Percentiles rank a stretch among this genome's conserved stretches.
These are phyloP conservation scores for Trichosporon sp. DNA, from an alignment of 1,284 basidiomycete genomes.

Conservation along the genomic window DNA sequence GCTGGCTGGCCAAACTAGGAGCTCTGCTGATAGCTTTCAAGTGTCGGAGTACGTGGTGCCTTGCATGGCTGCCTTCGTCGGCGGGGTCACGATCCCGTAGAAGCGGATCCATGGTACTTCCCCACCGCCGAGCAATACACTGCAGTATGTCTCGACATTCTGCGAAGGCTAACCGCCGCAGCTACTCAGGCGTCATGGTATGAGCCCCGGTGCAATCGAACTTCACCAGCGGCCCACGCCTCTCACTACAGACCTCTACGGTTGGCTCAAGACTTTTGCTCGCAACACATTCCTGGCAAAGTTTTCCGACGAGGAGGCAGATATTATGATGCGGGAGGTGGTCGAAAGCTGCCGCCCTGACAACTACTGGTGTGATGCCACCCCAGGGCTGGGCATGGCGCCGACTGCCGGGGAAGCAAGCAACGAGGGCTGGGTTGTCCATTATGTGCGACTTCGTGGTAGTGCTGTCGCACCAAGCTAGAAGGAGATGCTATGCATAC, in stretches of 20 bases:
- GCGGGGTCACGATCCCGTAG: conserved; percentile 57
- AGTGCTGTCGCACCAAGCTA: background rate
- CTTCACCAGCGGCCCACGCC: conserved; percentile 66
- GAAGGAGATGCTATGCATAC: background rate
- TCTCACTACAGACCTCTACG: conserved; percentile 57
- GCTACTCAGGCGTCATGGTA: conserved; percentile 57
- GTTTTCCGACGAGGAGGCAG: conserved; percentile 55
- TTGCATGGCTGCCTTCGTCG: conserved; percentile 56
- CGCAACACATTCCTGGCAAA: conserved; percentile 56
- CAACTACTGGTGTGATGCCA: conserved; percentile 46
- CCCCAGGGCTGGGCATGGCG: conserved; percentile 25
- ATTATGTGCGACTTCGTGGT: background rate
- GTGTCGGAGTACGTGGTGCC: conserved; percentile 56
- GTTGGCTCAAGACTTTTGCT: conserved; percentile 67
- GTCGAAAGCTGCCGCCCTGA: conserved; percentile 58
- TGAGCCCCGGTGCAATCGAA: conserved; percentile 56
- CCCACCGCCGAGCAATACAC: conserved; percentile 64
- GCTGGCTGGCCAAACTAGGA: background rate
- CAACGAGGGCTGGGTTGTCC: background rate
- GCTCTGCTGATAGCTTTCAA: conserved; percentile 2
- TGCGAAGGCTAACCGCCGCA: conserved; percentile 28
- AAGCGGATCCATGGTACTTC: conserved; percentile 75
- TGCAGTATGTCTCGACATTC: conserved; percentile 47
- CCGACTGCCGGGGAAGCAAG: background rate
- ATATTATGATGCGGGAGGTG: conserved; percentile 61